Evolutionary conservation across 768 basidiomycete genomes (phyloP).

Genomic region (Naganishia vaughanmartiniae): DNA sequence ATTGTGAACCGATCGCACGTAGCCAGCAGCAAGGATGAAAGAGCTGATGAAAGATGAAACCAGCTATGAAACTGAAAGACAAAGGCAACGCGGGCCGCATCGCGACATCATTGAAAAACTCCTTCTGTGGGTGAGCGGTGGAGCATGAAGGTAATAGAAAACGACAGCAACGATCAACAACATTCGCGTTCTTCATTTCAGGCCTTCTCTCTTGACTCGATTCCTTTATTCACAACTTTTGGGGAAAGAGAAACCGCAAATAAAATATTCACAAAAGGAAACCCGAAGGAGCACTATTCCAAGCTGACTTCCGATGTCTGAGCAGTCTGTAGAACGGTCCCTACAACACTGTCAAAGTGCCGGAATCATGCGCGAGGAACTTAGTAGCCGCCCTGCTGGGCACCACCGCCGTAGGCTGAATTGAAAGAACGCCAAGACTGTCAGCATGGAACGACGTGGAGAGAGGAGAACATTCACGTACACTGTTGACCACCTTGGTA

Average conservation of each 20-base stretch:
- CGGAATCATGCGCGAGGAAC: not conserved
- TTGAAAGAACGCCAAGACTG: slow-evolving; percentile 23
- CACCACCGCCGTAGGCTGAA: slow-evolving; percentile 9
- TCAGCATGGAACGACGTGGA: slow-evolving; percentile 15
- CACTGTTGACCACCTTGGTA: slow-evolving; percentile 39
- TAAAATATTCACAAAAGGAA: slow-evolving; percentile 17
- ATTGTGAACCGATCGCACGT: too few species aligned
- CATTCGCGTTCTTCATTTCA: too few species aligned
- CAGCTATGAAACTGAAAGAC: too few species aligned
- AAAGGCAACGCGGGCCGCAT: too few species aligned
- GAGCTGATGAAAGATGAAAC: too few species aligned
- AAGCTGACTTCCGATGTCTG: too few species aligned
- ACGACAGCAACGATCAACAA: too few species aligned
- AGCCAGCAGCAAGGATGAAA: too few species aligned
- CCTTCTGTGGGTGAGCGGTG: not conserved
- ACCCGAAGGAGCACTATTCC: not conserved
- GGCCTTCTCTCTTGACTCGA: not conserved
- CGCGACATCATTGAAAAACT: too few species aligned
- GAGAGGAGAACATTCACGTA: slow-evolving; percentile 21
- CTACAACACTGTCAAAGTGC: not conserved
- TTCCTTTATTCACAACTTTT: slow-evolving; percentile 20
- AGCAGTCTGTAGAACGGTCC: not conserved
- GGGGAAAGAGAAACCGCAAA: not conserved
- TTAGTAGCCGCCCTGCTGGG: slow-evolving; percentile 20
- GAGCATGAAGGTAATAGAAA: not conserved